Evolutionary conservation across 371 early-diverging fungal genomes (phyloP), one percentile per base, ranked within the genome.

Genomic region (Rhizopus arrhizus): DNA sequence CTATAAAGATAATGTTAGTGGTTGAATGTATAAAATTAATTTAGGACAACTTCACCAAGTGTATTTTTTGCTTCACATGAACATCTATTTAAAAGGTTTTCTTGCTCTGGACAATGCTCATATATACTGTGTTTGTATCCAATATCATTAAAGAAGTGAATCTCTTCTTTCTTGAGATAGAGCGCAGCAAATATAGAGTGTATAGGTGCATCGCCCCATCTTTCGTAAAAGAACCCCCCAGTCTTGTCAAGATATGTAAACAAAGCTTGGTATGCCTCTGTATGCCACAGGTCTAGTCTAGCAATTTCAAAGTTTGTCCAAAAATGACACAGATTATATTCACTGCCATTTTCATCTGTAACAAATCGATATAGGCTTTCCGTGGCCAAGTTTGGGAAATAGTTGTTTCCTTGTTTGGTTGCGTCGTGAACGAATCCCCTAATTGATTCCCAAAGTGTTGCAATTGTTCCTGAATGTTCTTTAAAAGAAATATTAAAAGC

Each of bases 121-220:
- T 86, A 85, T 15, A 81, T 81, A 3, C 76, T 75, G 59, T 93
- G 94, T 16, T 66, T 81, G 67, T 94, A 94, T 0, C 92, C 92
- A 51, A 93, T 86, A 56, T 92, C 90, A 54, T 90, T 85, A 72
- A 98, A 98, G 71, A 89, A 96, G 60, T 97, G 97, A 3, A 96
- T 65, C 63, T 95, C 81, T 9, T 81, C 73, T 57, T 86, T 74
- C 12, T 74, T 68, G 38, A 91, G 74, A 66, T 88, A 75, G 56
- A 95, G 45, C 4, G 88, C 81, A 31, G 87, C 89, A 49, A 86
- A 87, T 56, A 97, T 83, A 3, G 94, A 91, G 68, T 96, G 98
- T 6, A 96, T 89, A 5, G 98, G 97, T 0, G 97, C 98, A 76
- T 97, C 97, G 0, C 97, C 96, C 96, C 96, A 96, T 74, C 78